Base-by-base conservation (phyloP, 306 rosid genomes). In the Quercus wislizeni region DNA sequence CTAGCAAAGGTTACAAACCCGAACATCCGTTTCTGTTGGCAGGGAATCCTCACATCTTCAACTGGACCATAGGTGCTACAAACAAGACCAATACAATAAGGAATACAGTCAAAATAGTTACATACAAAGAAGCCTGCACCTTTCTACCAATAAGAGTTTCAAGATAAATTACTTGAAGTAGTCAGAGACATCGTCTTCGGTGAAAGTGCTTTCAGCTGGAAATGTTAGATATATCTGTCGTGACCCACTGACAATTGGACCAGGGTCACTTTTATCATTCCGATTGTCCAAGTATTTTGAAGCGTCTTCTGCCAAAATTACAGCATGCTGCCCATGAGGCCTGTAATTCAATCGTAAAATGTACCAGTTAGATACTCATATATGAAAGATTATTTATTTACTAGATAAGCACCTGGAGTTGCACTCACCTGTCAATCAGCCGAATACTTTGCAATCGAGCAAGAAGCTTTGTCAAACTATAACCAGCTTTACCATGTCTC, bases 311-410 rank as follows among this genome's bases (percentile, higher is more conserved):
- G 88, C 88, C 57, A 94, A 82, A 87, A 92, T 87, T 69, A 92
- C 92, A 0, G 89, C 88, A 57, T 92, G 98, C 73, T 92, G 98
- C 55, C 97, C 98, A 58, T 94, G 97, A 72, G 97, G 98, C 86
- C 98, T 94, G 89, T 38, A 74, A 69, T 54, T 76, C 56, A 81
- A 72, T 51, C 54, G 23, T 20, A 75, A 10, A 21, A 30, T 56
- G 59, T 33, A 77, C 62, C n/a, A 57, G 30, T 43, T 27, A 23
- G 14, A 55, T 43, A 63, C 5, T 54, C 1, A 38, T 21, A 78
- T 35, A 31, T 64, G 74, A 75, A 61, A 72, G 58, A 74, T 15
- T 62, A 19, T 57, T 56, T 9, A 59, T 58, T 13, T 13, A 28
- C 31, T 31, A 8, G 13, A 62, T 2, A 5, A 58, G 4, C 23